A percentile compares a stretch with the other conserved stretches of the same genome.
Conservation (phyloP, 345 rosid species). For the Citrus trifoliata region DNA sequence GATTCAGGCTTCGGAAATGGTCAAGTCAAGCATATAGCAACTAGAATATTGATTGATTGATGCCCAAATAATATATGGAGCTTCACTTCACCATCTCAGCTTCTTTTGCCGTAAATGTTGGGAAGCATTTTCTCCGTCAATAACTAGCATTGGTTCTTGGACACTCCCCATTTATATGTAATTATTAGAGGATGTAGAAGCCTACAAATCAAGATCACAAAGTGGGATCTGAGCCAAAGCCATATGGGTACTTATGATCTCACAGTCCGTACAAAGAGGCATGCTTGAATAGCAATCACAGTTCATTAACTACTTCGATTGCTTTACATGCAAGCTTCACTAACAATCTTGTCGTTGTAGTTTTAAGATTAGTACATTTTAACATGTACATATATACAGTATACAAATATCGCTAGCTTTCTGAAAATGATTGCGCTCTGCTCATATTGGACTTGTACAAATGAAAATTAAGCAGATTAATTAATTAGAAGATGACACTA, state of each 20-base stretch:
- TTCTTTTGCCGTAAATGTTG: not conserved
- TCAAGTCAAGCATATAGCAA: too few species aligned
- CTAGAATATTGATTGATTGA: not conserved
- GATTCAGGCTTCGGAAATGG: too few species aligned
- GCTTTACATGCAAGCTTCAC: not conserved
- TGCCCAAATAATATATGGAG: not conserved
- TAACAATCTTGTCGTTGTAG: not conserved
- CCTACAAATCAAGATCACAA: not conserved
- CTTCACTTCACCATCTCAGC: not conserved
- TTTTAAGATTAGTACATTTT: too few species aligned
- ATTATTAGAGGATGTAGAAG: not conserved
- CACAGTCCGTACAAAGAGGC: not conserved
- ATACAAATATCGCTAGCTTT: too few species aligned
- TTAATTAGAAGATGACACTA: too few species aligned
- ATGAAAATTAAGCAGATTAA: too few species aligned
- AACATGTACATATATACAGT: too few species aligned
- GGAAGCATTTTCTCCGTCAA: conserved; percentile 1
- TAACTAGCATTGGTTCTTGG: conserved; percentile 1
- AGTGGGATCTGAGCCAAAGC: not conserved
- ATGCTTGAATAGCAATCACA: not conserved
- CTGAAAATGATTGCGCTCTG: too few species aligned
- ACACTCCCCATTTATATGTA: not conserved
- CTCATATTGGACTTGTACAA: too few species aligned
- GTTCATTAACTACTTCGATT: not conserved
- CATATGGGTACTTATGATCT: too few species aligned